Evolutionary conservation across 2,329 filamentous ascomycete species (phyloP).

Genomic region (Metarhizium guizhouense): DNA sequence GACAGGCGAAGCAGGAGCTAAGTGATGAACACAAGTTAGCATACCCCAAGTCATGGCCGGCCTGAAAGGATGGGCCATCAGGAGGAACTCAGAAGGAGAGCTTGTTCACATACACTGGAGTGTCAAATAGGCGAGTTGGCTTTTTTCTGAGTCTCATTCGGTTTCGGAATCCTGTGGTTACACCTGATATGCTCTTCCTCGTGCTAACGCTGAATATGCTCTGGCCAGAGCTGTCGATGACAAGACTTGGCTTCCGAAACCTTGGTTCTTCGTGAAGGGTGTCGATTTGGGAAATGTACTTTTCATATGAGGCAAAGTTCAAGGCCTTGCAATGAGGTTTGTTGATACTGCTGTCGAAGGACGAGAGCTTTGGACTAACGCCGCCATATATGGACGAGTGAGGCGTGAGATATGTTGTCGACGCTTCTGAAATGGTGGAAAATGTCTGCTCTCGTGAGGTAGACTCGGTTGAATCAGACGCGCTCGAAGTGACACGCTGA

Average conservation of each 20-base stretch:
- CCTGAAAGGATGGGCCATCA: background rate
- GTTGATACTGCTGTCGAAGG: conserved; percentile 5
- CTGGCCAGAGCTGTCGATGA: conserved; percentile 22
- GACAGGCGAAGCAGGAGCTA: conserved; percentile 50
- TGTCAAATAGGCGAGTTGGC: conserved; percentile 21
- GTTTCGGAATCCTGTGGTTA: conserved; percentile 35
- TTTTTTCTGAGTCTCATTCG: conserved; percentile 34
- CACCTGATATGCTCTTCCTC: conserved; percentile 33
- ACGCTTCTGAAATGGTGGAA: conserved; percentile 34
- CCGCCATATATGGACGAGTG: conserved; percentile 31
- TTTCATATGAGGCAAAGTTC: conserved; percentile 43
- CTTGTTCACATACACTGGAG: conserved; percentile 20
- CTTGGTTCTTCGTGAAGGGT: conserved; percentile 34
- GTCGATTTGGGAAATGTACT: conserved; percentile 37
- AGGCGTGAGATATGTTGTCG: conserved; percentile 32
- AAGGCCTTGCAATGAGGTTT: conserved; percentile 27
- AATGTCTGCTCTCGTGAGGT: conserved; percentile 33
- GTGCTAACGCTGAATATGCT: conserved; percentile 37
- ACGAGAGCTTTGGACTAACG: conserved; percentile 8
- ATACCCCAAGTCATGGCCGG: background rate
- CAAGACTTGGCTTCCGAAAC: conserved; percentile 20
- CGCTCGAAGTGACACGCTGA: conserved; percentile 28
- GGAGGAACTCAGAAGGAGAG: no score
- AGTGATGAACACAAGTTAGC: background rate
- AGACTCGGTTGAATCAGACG: conserved; percentile 32